Evolutionary conservation across 768 basidiomycete species (phyloP).

Genomic region (Clathrus columnatus): DNA sequence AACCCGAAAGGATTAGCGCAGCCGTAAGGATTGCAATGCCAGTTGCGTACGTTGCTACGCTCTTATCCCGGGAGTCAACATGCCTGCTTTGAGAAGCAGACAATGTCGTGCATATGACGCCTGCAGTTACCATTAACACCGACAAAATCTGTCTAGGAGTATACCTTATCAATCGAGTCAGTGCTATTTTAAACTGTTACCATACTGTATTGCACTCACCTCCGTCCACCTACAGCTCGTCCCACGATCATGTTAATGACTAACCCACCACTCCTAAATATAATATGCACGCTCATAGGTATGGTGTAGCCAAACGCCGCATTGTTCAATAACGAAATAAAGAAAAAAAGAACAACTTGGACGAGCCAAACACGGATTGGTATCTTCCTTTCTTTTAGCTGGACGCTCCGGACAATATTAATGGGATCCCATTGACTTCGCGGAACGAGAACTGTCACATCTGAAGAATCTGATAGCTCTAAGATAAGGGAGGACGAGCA

Average conservation of each 20-base stretch:
- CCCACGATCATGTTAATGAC: constrained; percentile 79
- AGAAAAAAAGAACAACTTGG: constrained; percentile 77
- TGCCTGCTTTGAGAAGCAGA: constrained; percentile 44
- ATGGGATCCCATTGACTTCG: not conserved
- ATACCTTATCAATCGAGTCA: constrained; percentile 39
- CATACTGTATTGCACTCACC: constrained; percentile 31
- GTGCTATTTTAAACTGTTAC: constrained; percentile 7
- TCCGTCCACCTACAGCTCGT: constrained; percentile 54
- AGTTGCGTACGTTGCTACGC: constrained; percentile 43
- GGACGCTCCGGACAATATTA: constrained; percentile 12
- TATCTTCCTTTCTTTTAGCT: constrained; percentile 53
- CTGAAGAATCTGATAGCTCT: not conserved
- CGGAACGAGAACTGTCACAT: constrained; percentile 15
- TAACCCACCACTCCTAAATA: constrained; percentile 85
- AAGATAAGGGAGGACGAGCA: not conserved
- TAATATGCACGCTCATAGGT: constrained; percentile 90
- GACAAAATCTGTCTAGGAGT: constrained; percentile 54
- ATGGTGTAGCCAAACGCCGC: constrained; percentile 81
- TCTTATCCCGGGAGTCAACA: constrained; percentile 7
- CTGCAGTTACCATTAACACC: constrained; percentile 71
- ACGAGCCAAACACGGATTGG: constrained; percentile 65
- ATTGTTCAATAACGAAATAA: constrained; percentile 79
- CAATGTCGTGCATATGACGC: constrained; percentile 73
- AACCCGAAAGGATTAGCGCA: constrained; percentile 72
- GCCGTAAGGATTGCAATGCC: constrained; percentile 68